phyloP scores from a whole-genome alignment of 2,329 filamentous ascomycete genomes.

The Verticillium isaacii region DNA sequence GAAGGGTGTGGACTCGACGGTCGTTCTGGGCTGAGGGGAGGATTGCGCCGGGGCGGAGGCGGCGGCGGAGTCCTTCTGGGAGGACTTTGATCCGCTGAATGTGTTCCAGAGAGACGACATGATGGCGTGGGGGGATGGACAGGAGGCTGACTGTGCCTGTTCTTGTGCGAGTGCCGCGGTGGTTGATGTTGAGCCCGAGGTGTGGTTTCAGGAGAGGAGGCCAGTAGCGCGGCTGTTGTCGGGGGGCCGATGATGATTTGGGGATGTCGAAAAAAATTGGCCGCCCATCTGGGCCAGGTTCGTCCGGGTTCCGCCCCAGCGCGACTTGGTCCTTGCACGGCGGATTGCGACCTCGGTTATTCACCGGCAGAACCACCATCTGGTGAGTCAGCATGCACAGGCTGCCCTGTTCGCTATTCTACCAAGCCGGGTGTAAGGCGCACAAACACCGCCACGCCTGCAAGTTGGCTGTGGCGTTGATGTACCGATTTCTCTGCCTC shows the following conservation, averaged over 20 bases:
- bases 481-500: no score
- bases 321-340: conserved; percentile 18
- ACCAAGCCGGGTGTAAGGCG: no score
- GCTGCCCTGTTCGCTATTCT: no score
- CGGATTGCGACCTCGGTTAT: neutral
- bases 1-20: conserved; percentile 55
- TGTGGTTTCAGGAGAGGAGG: neutral
- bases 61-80: conserved; percentile 25
- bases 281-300: conserved; percentile 14
- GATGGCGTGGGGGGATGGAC: neutral
- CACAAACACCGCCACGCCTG: no score
- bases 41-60: conserved; percentile 23
- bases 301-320: conserved; percentile 7
- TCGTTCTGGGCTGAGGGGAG: conserved; percentile 39
- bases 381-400: neutral
- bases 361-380: neutral
- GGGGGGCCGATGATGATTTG: conserved; percentile 11
- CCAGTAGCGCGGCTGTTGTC: neutral
- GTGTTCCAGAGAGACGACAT: conserved; percentile 60
- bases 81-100: conserved; percentile 55
- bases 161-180: neutral
- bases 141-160: neutral
- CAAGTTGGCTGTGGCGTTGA: no score
- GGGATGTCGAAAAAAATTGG: conserved; percentile 22
- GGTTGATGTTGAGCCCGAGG: neutral